Evolutionary conservation across 2,329 filamentous ascomycete species (phyloP).

Genomic region (Fusarium keratoplasticum): DNA sequence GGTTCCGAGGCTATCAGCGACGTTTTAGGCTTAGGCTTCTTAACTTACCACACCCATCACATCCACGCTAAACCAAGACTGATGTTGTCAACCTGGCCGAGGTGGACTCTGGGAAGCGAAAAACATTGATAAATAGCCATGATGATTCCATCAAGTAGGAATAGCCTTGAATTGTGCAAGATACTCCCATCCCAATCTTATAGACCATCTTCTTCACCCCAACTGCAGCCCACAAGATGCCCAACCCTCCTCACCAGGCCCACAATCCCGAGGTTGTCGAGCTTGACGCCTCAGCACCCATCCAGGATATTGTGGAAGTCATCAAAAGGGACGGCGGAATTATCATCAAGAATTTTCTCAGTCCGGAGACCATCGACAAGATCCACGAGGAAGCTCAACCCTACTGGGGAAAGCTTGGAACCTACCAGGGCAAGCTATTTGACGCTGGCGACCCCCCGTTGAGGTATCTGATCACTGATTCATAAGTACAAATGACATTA

Average conservation of each 20-base stretch:
- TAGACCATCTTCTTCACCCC: not conserved
- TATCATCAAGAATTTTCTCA: constrained; percentile 15
- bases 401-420: not conserved
- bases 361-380: not conserved
- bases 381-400: constrained; percentile 2
- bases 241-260: constrained; percentile 6
- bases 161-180: not conserved
- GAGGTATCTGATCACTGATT: not conserved
- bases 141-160: not conserved
- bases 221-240: not conserved
- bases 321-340: constrained; percentile 8
- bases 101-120: not conserved
- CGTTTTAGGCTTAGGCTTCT: not conserved
- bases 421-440: constrained; percentile 3
- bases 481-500: not conserved
- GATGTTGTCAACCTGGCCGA: not conserved
- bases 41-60: not conserved
- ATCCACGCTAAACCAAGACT: not conserved
- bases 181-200: not conserved
- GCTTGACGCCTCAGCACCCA: not conserved
- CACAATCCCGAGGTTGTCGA: constrained; percentile 10
- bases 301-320: constrained; percentile 1
- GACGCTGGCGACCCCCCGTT: not conserved
- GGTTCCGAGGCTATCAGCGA: not conserved
- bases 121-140: not conserved